phyloP scores from a whole-genome alignment of 2,329 filamentous ascomycete genomes.

The Nemania abortiva region DNA sequence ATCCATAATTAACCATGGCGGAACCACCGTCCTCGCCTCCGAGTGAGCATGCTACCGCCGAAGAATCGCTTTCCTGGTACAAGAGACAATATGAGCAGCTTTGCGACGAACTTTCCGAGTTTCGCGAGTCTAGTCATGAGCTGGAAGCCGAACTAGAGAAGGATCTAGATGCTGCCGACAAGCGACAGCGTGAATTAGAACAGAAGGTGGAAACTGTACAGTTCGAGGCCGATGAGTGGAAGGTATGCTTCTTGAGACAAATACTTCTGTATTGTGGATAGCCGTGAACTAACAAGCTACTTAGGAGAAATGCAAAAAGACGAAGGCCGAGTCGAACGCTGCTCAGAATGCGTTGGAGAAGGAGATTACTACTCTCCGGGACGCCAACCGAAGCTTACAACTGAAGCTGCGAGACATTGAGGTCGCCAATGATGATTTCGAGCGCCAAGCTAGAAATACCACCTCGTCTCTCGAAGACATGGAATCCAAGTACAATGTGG shows the following conservation, averaged over 20 bases:
- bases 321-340: slow-evolving; percentile 86
- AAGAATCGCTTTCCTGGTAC: slow-evolving; percentile 92
- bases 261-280: not conserved
- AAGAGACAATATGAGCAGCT: slow-evolving; percentile 95
- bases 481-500: slow-evolving; percentile 95
- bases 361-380: slow-evolving; percentile 91
- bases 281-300: slow-evolving; percentile 20
- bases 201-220: slow-evolving; percentile 86
- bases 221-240: slow-evolving; percentile 98
- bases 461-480: slow-evolving; percentile 96
- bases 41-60: slow-evolving; percentile 64
- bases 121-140: slow-evolving; percentile 93
- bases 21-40: slow-evolving; percentile 74
- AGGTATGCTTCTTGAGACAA: slow-evolving; percentile 70
- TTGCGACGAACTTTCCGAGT: slow-evolving; percentile 91
- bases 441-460: slow-evolving; percentile 94
- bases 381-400: slow-evolving; percentile 83
- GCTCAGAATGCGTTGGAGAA: slow-evolving; percentile 92
- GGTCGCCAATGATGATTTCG: slow-evolving; percentile 98
- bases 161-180: slow-evolving; percentile 95
- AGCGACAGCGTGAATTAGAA: slow-evolving; percentile 85
- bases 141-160: slow-evolving; percentile 95
- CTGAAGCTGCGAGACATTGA: slow-evolving; percentile 92
- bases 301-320: slow-evolving; percentile 95
- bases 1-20: slow-evolving; percentile 57